Percentiles rank a stretch among this genome's conserved stretches.
These are phyloP conservation scores for Tephrocybe sp. DNA, from an alignment of 768 basidiomycete species.

Conservation along the genomic window DNA sequence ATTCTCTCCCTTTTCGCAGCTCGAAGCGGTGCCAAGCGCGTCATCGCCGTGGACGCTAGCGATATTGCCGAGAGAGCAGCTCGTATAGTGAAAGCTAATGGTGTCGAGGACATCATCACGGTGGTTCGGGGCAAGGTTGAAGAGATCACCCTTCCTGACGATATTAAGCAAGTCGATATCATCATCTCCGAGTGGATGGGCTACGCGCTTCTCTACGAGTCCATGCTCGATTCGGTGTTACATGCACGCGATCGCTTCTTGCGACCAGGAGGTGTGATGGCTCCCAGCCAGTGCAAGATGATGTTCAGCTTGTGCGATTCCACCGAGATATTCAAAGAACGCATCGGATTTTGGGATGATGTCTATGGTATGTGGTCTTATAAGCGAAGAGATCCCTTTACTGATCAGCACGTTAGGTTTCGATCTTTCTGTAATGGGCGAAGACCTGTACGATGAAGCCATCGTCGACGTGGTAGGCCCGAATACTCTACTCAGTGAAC, in stretches of 20 bases:
- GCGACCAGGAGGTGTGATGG: slow-evolving; percentile 76
- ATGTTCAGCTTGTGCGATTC: slow-evolving; percentile 83
- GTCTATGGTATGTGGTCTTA: slow-evolving; percentile 68
- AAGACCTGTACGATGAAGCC: slow-evolving; percentile 75
- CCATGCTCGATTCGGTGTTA: slow-evolving; percentile 96
- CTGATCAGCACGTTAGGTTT: slow-evolving; percentile 58
- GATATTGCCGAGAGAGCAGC: slow-evolving; percentile 76
- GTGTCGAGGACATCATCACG: slow-evolving; percentile 70
- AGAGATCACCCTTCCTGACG: slow-evolving; percentile 75
- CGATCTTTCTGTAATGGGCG: slow-evolving; percentile 81
- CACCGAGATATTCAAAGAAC: slow-evolving; percentile 72
- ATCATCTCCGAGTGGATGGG: slow-evolving; percentile 99
- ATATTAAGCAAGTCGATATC: slow-evolving; percentile 79
- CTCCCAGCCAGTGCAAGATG: slow-evolving; percentile 87
- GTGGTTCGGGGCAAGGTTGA: slow-evolving; percentile 93
- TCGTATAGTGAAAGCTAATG: slow-evolving; percentile 78
- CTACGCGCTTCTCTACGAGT: slow-evolving; percentile 89
- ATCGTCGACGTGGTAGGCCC: slow-evolving; percentile 78
- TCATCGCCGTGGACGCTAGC: slow-evolving; percentile 91
- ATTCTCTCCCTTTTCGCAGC: slow-evolving; percentile 92
- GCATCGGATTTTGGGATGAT: slow-evolving; percentile 86
- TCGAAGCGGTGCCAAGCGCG: slow-evolving; percentile 83
- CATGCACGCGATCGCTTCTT: slow-evolving; percentile 87
- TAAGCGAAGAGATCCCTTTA: not conserved
- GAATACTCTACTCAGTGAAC: slow-evolving; percentile 62